phyloP scores from a whole-genome alignment of 129 eudicot species.

The Solidago caesia region DNA sequence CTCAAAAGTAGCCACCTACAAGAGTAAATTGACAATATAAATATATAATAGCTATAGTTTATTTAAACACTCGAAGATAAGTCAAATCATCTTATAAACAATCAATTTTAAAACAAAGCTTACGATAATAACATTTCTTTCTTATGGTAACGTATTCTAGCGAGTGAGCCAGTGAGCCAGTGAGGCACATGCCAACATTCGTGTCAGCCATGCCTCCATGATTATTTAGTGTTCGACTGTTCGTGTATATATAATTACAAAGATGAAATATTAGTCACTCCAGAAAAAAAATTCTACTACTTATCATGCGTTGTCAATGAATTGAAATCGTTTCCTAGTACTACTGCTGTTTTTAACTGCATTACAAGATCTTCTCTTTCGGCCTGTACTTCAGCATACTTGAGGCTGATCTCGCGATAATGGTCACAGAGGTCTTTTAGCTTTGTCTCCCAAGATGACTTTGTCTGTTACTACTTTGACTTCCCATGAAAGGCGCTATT shows the following conservation, averaged over 20 bases:
- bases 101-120: background rate
- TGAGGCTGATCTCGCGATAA: conserved; percentile 88
- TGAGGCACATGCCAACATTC: conserved; percentile 16
- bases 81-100: too few relatives aligned
- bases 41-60: too few relatives aligned
- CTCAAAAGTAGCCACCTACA: too few relatives aligned
- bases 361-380: conserved; percentile 92
- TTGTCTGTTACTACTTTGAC: conserved; percentile 44
- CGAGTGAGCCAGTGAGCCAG: background rate
- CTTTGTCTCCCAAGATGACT: conserved; percentile 68
- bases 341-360: conserved; percentile 63
- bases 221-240: conserved; percentile 17
- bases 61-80: too few relatives aligned
- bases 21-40: too few relatives aligned
- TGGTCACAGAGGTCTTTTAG: conserved; percentile 76
- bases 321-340: conserved; percentile 55
- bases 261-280: conserved; percentile 20
- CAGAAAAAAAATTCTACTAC: background rate
- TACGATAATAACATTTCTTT: conserved; percentile 4
- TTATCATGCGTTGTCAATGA: conserved; percentile 29
- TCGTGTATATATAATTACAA: background rate
- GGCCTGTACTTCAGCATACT: conserved; percentile 90
- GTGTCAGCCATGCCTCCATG: background rate
- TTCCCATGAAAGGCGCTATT: conserved; percentile 37
- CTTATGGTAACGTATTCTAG: conserved; percentile 10